These are phyloP conservation scores for Epicoccum sorghinum DNA, from an alignment of 2,329 filamentous ascomycete species.

Conservation along the genomic window DNA sequence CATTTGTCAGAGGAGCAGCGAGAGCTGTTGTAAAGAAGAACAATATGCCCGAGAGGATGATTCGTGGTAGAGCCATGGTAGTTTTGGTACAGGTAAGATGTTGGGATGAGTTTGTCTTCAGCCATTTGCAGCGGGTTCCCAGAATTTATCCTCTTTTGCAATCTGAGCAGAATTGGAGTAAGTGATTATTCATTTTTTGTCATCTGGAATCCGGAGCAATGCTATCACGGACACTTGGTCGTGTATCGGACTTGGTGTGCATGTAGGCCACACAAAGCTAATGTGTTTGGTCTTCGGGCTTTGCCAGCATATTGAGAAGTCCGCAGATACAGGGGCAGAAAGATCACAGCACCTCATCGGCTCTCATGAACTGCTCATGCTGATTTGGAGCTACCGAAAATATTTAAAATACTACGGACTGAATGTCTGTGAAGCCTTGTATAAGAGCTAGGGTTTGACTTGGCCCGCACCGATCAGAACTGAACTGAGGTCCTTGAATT, in stretches of 20 bases:
- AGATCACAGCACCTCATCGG: too few relatives aligned
- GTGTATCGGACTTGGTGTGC: neutral
- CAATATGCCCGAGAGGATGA: neutral
- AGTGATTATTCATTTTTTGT: constrained; percentile 1
- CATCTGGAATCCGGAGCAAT: neutral
- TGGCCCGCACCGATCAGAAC: too few relatives aligned
- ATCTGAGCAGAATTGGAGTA: neutral
- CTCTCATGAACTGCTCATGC: too few relatives aligned
- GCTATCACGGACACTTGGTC: neutral
- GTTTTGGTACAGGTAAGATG: neutral
- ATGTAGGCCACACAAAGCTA: too few relatives aligned
- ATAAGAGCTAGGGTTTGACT: too few relatives aligned
- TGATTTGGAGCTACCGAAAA: too few relatives aligned
- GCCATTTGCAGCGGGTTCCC: too few relatives aligned
- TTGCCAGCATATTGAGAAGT: neutral
- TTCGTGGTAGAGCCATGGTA: neutral
- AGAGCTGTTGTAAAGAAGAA: neutral
- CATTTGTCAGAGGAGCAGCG: neutral
- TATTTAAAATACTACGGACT: too few relatives aligned
- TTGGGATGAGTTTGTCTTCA: neutral
- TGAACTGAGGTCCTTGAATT: too few relatives aligned
- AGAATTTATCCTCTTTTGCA: too few relatives aligned
- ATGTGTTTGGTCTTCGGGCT: neutral
- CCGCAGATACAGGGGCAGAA: neutral
- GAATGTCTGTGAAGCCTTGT: too few relatives aligned